Conservation (phyloP, 2,329 filamentous ascomycete genomes). For the Ascochyta koolunga region DNA sequence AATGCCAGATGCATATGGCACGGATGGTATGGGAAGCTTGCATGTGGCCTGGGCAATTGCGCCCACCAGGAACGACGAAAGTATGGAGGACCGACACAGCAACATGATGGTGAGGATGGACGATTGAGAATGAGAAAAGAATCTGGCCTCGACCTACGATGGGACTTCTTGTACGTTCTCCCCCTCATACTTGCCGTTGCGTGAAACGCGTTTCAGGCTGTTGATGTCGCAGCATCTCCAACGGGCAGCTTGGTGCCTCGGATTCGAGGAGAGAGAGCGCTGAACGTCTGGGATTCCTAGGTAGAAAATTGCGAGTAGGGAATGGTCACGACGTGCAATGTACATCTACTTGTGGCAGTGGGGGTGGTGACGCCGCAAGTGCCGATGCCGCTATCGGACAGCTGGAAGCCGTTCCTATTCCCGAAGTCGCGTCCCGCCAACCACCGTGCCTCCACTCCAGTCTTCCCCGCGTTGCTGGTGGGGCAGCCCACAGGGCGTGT, state of each 20-base stretch:
- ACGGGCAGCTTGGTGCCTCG: constrained; percentile 7
- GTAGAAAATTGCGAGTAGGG: not conserved
- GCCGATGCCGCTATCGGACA: constrained; percentile 7
- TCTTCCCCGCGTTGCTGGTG: constrained; percentile 16
- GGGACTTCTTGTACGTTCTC: constrained; percentile 3
- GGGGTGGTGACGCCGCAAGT: not conserved
- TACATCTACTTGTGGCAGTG: too few relatives aligned
- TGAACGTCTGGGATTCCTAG: not conserved
- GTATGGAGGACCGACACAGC: not conserved
- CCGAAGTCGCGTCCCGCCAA: constrained; percentile 9
- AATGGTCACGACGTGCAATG: not conserved
- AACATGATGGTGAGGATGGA: not conserved
- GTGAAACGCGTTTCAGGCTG: constrained; percentile 19
- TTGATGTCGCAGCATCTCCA: constrained; percentile 14
- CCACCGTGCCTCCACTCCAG: not conserved
- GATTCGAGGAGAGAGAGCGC: not conserved
- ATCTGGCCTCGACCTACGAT: not conserved
- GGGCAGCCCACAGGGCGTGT: constrained; percentile 12
- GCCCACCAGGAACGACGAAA: not conserved
- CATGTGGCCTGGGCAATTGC: constrained; percentile 17
- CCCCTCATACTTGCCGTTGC: not conserved
- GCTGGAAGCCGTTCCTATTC: constrained; percentile 1
- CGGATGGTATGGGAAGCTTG: constrained; percentile 12
- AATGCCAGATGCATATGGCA: constrained; percentile 7
- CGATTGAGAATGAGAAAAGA: not conserved